Evolutionary conservation across 2,329 filamentous ascomycete species (phyloP), one percentile per base, ranked within the genome.

Genomic region (Colletotrichum limetticola): DNA sequence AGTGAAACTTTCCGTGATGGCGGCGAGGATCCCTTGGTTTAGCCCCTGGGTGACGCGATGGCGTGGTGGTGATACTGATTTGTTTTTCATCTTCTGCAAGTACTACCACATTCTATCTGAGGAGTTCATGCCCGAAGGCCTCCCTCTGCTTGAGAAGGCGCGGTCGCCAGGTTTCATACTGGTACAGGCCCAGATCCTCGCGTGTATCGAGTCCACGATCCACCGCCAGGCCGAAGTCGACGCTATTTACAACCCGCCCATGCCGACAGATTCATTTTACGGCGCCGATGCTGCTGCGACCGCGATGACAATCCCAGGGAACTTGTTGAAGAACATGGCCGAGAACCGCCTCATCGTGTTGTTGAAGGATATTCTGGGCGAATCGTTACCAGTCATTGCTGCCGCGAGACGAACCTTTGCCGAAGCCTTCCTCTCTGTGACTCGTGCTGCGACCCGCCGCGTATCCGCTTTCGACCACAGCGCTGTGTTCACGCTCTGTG

Each of bases 71-170:
- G 95, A 98, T 77, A 97, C 93, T 4, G 95, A 98, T 78, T 86
- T 98, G 42, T 94, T 98, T 80, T 98, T 96, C 83, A 93, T 97
- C 57, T 98, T 98, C 78, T 91, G 92, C 83, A 98, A 97, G 82
- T 92, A 97, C 80, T 97, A 93, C 77, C 93, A 96, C 80, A 88
- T 96, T 24, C 86, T 98, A 3, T 88, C 92, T 4, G 91, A 94
- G 53, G 94, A 97, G 72, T 93, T 93, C 76, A 86, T 93, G 76
- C 91, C 92, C 0, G 77, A 83, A 0, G 85, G 84, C 4, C 79
- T 91, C 35, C 85, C 89, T 2, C 80, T 91, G 19, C 77, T 83
- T 0, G 88, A 90, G 70, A 90, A 89, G 77, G 88, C 88, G 5
- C 86, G 93, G 61, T 91, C 93, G 1, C 95, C 95, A 5, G 95